phyloP scores from a whole-genome alignment of 345 rosid species.

The Arabis alpina region DNA sequence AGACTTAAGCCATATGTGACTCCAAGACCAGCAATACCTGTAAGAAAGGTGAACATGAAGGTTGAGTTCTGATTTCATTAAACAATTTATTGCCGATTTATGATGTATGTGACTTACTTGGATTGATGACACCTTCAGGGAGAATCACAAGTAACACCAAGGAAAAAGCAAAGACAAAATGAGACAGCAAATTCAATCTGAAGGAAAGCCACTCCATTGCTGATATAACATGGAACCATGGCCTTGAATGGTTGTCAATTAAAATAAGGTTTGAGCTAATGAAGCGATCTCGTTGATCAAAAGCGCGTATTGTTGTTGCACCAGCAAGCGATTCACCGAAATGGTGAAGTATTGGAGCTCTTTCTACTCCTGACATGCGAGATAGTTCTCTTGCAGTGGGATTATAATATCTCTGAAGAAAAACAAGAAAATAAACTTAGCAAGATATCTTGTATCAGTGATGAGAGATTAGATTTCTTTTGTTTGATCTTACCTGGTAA shows the following conservation, averaged over 20 bases:
- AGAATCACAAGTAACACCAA: slow-evolving; percentile 81
- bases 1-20: slow-evolving; percentile 89
- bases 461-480: background rate
- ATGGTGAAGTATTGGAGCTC: slow-evolving; percentile 94
- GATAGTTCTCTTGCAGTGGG: slow-evolving; percentile 95
- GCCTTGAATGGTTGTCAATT: slow-evolving; percentile 78
- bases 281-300: slow-evolving; percentile 76
- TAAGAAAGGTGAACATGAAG: slow-evolving; percentile 24
- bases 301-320: slow-evolving; percentile 86
- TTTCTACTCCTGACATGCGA: slow-evolving; percentile 80
- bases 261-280: slow-evolving; percentile 63
- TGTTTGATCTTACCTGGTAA: slow-evolving; percentile 71
- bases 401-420: slow-evolving; percentile 77
- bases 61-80: slow-evolving; percentile 1
- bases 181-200: slow-evolving; percentile 82
- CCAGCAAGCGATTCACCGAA: slow-evolving; percentile 93
- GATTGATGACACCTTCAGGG: slow-evolving; percentile 91
- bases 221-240: slow-evolving; percentile 84
- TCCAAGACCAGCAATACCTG: slow-evolving; percentile 94
- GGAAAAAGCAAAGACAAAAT: slow-evolving; percentile 89
- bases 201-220: slow-evolving; percentile 99
- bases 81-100: background rate
- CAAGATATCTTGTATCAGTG: slow-evolving; percentile 2
- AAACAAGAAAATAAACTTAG: background rate
- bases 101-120: slow-evolving; percentile 64